Evolutionary conservation across 2,329 filamentous ascomycete genomes (phyloP).

Genomic region (Akanthomyces uredinophilus): DNA sequence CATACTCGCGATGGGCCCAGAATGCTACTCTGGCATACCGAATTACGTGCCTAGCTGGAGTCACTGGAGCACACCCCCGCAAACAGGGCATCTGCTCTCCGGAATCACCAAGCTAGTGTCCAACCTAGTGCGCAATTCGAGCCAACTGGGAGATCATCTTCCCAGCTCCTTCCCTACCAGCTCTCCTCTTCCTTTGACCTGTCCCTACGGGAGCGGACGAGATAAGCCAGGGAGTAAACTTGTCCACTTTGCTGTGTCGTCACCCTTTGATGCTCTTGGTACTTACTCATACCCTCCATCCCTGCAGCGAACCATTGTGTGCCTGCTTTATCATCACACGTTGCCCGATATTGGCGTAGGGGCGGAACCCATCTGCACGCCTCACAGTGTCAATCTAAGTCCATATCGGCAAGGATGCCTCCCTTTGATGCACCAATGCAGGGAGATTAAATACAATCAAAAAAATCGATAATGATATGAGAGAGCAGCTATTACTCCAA

Average conservation of each 20-base stretch:
- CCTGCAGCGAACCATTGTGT: background rate
- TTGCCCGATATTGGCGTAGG: conserved; percentile 4
- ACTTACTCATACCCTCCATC: background rate
- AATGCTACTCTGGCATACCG: conserved; percentile 6
- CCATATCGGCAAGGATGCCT: background rate
- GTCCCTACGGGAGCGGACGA: background rate
- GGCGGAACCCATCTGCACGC: background rate
- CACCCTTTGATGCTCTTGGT: background rate
- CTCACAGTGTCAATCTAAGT: conserved; percentile 2
- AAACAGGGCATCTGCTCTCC: background rate
- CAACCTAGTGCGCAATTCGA: background rate
- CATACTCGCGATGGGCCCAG: background rate
- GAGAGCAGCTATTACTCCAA: background rate
- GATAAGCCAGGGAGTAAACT: background rate
- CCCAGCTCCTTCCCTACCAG: background rate
- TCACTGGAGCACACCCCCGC: background rate
- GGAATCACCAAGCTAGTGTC: background rate
- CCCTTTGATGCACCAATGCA: background rate
- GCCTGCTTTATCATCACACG: background rate
- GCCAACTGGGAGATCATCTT: background rate
- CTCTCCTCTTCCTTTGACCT: background rate
- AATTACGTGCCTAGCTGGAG: conserved; percentile 1
- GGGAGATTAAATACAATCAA: background rate
- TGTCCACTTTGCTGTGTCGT: background rate
- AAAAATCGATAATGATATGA: too few species aligned